A percentile compares a stretch with the other conserved stretches of the same genome.
Conservation (phyloP, 768 basidiomycete species). For the Suillus sp. region DNA sequence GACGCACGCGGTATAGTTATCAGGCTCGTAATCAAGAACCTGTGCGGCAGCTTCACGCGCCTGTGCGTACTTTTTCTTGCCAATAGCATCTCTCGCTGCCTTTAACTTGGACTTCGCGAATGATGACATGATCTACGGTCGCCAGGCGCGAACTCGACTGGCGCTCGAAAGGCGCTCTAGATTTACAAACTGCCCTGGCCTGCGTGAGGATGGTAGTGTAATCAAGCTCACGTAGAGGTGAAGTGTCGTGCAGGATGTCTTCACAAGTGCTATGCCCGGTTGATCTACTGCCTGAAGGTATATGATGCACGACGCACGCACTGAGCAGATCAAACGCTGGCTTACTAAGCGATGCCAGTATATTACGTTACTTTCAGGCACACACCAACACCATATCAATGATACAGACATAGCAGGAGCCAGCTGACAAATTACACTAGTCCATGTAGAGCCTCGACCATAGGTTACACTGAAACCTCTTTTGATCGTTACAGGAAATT, state of each 20-base stretch:
- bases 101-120: slow-evolving; percentile 78
- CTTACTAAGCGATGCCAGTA: too few relatives aligned
- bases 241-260: background rate
- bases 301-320: too few relatives aligned
- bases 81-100: slow-evolving; percentile 70
- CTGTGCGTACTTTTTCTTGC: slow-evolving; percentile 69
- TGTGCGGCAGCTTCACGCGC: slow-evolving; percentile 69
- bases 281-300: background rate
- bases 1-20: slow-evolving; percentile 87
- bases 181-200: background rate
- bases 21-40: slow-evolving; percentile 73
- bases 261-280: background rate
- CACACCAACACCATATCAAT: too few relatives aligned
- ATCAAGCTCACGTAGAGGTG: background rate
- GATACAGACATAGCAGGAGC: too few relatives aligned
- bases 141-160: background rate
- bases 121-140: slow-evolving; percentile 29
- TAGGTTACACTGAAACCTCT: too few relatives aligned
- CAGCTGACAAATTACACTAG: too few relatives aligned
- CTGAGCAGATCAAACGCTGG: too few relatives aligned
- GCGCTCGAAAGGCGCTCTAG: background rate
- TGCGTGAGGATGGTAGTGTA: background rate
- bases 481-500: too few relatives aligned
- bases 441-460: too few relatives aligned
- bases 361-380: too few relatives aligned